Evolutionary conservation across 2,329 filamentous ascomycete species (phyloP).

Genomic region (Ceratocystis harringtonii): DNA sequence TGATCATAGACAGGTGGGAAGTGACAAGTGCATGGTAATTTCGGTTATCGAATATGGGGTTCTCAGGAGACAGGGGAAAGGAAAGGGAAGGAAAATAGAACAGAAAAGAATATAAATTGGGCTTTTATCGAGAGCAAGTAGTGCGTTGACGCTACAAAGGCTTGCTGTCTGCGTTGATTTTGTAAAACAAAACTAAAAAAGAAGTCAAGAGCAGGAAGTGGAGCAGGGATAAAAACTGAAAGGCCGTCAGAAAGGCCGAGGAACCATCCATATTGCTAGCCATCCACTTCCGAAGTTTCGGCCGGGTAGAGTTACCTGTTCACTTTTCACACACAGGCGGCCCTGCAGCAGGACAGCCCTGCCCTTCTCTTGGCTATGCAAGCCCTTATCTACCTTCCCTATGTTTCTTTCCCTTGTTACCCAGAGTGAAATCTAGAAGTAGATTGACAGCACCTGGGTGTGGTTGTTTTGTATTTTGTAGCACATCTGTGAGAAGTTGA

Average conservation of each 20-base stretch:
- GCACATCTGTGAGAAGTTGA: too few species aligned
- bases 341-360: too few species aligned
- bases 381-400: too few species aligned
- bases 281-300: neutral
- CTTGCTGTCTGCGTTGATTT: neutral
- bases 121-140: neutral
- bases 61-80: neutral
- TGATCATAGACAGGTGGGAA: neutral
- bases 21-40: conserved; percentile 1
- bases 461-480: too few species aligned
- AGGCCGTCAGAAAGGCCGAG: neutral
- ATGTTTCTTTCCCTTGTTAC: too few species aligned
- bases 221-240: too few species aligned
- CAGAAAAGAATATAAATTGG: neutral
- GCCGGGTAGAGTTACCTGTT: neutral
- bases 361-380: too few species aligned
- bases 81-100: neutral
- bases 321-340: neutral
- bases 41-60: neutral
- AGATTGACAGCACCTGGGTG: too few species aligned
- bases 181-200: too few species aligned
- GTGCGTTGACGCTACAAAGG: neutral
- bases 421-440: too few species aligned
- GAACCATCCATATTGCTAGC: neutral
- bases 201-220: too few species aligned